Evolutionary conservation across 129 eudicot genomes (phyloP), one percentile per base, ranked within the genome.

Genomic region (Silybum marianum): DNA sequence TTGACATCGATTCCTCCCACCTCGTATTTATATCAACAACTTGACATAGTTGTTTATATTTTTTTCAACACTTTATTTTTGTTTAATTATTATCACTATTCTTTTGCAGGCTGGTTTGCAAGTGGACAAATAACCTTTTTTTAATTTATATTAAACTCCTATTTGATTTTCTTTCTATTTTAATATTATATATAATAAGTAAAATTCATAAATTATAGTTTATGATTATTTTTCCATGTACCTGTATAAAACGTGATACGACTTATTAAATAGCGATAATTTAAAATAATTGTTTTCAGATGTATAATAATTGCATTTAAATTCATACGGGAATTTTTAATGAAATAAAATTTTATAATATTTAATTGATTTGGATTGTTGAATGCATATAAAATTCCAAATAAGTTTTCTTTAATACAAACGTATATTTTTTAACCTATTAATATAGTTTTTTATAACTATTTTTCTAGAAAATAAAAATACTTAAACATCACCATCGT

Each of bases 101-200:
- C 60, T 10, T 22, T 9, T 54, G 67, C 85, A 86, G 80, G 83
- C 81, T 81, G 88, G 65, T 77, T 80, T 74, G 77, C 83, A 84
- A 89, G 84, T 86, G 82, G 83, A 72, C 72, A 71, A 77, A 83
- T 72, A 30, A 40, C 74, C 81, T 75, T 75, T 81, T 72, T 63
- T 71, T 71, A 21, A 80, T 51, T 51, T 44, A 79, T 51, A 54
- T 51, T 69, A 9, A 79, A 71, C 54, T 78, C 51, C 21, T 14
- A 66, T 66, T 78, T 69, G 68, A 23, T 30, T 26, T 28, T 69
- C 9, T 25, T 8, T 44, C 12, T 6, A 5, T 10, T 9, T 18
- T 39, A 42, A 40, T 48, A 48, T 13, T 14, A 51, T 4, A 3
- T 54, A n/a, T 58, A 18, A 58, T 58, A 58, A 58, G 2, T 58